A percentile compares a stretch with the other conserved stretches of the same genome.
These are phyloP conservation scores for Cyberlindnera mrakii DNA, from an alignment of 805 yeast genomes.

Conservation along the genomic window DNA sequence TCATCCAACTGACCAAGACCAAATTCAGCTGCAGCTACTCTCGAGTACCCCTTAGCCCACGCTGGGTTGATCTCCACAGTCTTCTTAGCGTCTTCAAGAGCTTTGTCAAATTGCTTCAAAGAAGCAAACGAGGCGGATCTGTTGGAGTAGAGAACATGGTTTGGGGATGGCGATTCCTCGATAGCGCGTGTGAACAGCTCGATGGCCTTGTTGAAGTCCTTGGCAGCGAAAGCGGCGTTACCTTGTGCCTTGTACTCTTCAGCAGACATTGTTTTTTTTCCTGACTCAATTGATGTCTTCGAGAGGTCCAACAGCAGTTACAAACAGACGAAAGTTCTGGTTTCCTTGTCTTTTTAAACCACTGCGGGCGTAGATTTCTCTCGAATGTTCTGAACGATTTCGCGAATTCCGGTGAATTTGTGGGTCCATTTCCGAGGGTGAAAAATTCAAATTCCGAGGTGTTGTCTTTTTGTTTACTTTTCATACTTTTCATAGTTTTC, in stretches of 20 bases:
- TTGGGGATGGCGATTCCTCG: conserved; percentile 72
- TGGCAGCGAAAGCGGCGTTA: conserved; percentile 85
- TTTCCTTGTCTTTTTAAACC: not conserved
- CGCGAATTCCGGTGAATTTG: too few relatives aligned
- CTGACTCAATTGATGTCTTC: not conserved
- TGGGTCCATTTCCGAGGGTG: too few relatives aligned
- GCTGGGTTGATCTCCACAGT: conserved; percentile 74
- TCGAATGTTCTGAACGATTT: conserved; percentile 2
- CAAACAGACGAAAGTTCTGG: not conserved
- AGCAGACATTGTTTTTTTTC: conserved; percentile 41
- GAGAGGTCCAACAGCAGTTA: not conserved
- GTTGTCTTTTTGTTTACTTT: too few relatives aligned
- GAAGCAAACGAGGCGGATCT: conserved; percentile 91
- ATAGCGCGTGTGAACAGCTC: conserved; percentile 83
- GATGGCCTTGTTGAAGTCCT: conserved; percentile 75
- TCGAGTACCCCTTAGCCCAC: conserved; percentile 94
- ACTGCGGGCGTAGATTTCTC: conserved; percentile 1
- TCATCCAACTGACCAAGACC: conserved; percentile 80
- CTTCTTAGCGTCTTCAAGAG: conserved; percentile 78
- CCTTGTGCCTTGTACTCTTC: conserved; percentile 88
- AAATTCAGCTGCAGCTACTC: conserved; percentile 88
- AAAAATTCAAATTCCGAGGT: too few relatives aligned
- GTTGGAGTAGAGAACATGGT: conserved; percentile 89
- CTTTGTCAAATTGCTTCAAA: conserved; percentile 62
- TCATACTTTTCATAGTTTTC: too few relatives aligned